These are phyloP conservation scores for Pseudofabraea citricarpa DNA, from an alignment of 2,329 filamentous ascomycete species.

Conservation along the genomic window DNA sequence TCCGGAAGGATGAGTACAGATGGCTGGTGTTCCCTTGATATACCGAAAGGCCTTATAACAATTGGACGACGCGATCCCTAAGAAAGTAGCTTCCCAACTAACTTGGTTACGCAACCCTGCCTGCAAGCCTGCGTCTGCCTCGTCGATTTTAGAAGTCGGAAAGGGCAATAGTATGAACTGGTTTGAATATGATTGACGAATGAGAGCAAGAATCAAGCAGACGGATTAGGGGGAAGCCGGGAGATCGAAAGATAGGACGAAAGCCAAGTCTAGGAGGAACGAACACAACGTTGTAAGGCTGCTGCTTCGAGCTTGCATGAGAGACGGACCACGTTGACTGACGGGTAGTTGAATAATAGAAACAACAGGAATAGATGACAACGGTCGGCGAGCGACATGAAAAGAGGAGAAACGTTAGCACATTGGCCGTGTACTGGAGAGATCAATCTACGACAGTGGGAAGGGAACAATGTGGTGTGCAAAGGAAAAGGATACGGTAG, in stretches of 20 bases:
- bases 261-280: conserved; percentile 13
- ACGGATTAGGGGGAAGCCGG: conserved; percentile 1
- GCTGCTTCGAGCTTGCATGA: conserved; percentile 22
- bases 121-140: neutral
- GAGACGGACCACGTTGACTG: conserved; percentile 21
- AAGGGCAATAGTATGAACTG: neutral
- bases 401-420: conserved; percentile 9
- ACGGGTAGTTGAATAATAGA: conserved; percentile 21
- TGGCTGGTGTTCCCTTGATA: neutral
- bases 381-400: conserved; percentile 25
- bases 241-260: conserved; percentile 18
- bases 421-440: neutral
- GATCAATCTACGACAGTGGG: too few species aligned
- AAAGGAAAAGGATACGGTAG: neutral
- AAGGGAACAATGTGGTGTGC: neutral
- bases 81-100: too few species aligned
- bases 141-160: neutral
- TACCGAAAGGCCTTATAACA: neutral
- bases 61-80: neutral
- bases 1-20: neutral
- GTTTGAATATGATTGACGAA: neutral
- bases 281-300: conserved; percentile 21
- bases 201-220: neutral
- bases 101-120: neutral
- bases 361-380: conserved; percentile 20